Conservation (phyloP, 441 rosid species). For the Pelargonium cotyledonis region DNA sequence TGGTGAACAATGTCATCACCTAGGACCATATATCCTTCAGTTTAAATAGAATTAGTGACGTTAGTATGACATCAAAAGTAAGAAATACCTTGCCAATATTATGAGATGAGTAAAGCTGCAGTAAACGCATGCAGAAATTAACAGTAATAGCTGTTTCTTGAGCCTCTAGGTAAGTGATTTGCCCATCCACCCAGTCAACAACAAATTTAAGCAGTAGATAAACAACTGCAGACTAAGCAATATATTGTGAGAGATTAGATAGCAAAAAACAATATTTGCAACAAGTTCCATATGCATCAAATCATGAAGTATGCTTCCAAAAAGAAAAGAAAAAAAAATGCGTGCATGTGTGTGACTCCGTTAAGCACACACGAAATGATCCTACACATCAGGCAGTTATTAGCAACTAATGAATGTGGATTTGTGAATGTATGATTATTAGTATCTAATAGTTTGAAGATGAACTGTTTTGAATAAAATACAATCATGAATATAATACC, state of each 20-base stretch:
- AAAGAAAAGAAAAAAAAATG: not conserved
- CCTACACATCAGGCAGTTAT: not conserved
- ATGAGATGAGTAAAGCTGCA: conserved; percentile 88
- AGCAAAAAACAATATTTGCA: not conserved
- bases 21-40: conserved; percentile 1
- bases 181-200: conserved; percentile 96
- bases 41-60: conserved; percentile 15
- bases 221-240: conserved; percentile 83
- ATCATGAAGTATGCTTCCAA: not conserved
- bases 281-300: too few relatives aligned
- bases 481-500: conserved; percentile 40
- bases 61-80: not conserved
- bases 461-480: conserved; percentile 9
- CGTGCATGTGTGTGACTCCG: not conserved
- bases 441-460: not conserved
- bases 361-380: not conserved
- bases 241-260: conserved; percentile 22
- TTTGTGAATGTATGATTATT: too few relatives aligned
- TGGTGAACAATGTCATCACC: not conserved
- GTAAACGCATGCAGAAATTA: conserved; percentile 89
- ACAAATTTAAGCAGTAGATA: conserved; percentile 88
- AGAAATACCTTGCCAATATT: conserved; percentile 85
- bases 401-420: too few relatives aligned
- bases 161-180: conserved; percentile 82
- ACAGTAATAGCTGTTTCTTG: conserved; percentile 66